Evolutionary conservation across 768 basidiomycete species (phyloP).

Genomic region (Mycena vitilis): DNA sequence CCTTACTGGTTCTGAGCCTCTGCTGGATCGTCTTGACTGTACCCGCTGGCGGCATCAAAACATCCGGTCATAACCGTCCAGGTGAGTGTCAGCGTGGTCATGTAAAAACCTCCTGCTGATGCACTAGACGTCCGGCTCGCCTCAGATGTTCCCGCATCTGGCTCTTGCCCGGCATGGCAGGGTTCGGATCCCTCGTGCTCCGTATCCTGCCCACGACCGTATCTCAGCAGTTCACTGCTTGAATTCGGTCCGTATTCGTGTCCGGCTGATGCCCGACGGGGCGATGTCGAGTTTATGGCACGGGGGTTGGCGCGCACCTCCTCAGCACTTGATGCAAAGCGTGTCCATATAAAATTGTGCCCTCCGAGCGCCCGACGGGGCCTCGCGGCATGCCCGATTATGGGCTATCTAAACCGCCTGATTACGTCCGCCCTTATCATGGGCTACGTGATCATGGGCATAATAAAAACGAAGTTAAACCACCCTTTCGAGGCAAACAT

Average conservation of each 20-base stretch:
- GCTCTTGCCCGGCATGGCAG: not conserved
- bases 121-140: not conserved
- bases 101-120: not conserved
- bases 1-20: no score
- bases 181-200: not conserved
- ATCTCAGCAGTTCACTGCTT: not conserved
- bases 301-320: constrained; percentile 8
- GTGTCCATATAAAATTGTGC: not conserved
- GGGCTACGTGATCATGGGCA: not conserved
- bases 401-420: not conserved
- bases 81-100: not conserved
- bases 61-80: not conserved
- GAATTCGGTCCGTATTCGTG: not conserved
- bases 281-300: constrained; percentile 5
- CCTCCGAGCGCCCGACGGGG: not conserved
- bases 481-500: not conserved
- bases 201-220: not conserved
- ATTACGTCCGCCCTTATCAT: not conserved
- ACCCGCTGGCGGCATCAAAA: no score
- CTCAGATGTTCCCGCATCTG: not conserved
- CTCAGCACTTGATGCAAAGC: constrained; percentile 9
- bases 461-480: not conserved
- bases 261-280: constrained; percentile 9
- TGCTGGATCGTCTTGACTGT: no score
- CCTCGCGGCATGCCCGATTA: not conserved